A percentile compares a stretch with the other conserved stretches of the same genome.
These are phyloP conservation scores for Pseudocercospora ulei DNA, from an alignment of 2,329 filamentous ascomycete genomes.

Conservation along the genomic window DNA sequence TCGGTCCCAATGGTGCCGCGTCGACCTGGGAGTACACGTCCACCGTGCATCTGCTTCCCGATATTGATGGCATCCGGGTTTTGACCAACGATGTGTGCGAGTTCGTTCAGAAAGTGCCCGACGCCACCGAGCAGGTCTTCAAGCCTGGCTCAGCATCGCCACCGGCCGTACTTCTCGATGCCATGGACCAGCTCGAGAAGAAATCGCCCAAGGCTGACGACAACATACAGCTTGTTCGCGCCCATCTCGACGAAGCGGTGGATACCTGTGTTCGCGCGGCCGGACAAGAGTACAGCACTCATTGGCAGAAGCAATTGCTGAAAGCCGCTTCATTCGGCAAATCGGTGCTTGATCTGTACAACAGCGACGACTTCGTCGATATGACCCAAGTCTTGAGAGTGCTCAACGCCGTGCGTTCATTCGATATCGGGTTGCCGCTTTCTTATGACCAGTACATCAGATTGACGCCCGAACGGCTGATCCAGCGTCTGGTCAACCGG, in stretches of 20 bases:
- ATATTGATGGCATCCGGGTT: slow-evolving; percentile 79
- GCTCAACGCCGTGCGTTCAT: slow-evolving; percentile 83
- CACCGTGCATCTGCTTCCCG: slow-evolving; percentile 77
- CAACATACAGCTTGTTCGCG: slow-evolving; percentile 86
- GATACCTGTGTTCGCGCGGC: slow-evolving; percentile 89
- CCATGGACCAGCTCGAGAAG: slow-evolving; percentile 78
- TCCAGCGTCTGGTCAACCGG: slow-evolving; percentile 74
- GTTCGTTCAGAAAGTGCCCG: slow-evolving; percentile 86
- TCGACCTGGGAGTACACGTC: slow-evolving; percentile 69
- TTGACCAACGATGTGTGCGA: slow-evolving; percentile 93
- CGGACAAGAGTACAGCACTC: slow-evolving; percentile 76
- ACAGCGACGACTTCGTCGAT: slow-evolving; percentile 96
- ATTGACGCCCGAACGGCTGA: slow-evolving; percentile 78
- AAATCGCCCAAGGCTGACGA: slow-evolving; percentile 96
- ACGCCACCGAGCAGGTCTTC: slow-evolving; percentile 65
- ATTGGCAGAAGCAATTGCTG: slow-evolving; percentile 93
- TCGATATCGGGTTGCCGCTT: slow-evolving; percentile 77
- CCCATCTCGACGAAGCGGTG: slow-evolving; percentile 81
- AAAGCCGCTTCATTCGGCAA: slow-evolving; percentile 96
- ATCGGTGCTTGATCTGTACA: slow-evolving; percentile 92
- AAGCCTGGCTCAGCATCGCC: slow-evolving; percentile 77
- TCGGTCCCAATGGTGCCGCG: slow-evolving; percentile 71
- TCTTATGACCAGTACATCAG: slow-evolving; percentile 91
- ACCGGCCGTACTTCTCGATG: slow-evolving; percentile 86
- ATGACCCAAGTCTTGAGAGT: slow-evolving; percentile 93